These are phyloP conservation scores for Chondrus crispus DNA, from an alignment of 23 red algal species.

Conservation along the genomic window DNA sequence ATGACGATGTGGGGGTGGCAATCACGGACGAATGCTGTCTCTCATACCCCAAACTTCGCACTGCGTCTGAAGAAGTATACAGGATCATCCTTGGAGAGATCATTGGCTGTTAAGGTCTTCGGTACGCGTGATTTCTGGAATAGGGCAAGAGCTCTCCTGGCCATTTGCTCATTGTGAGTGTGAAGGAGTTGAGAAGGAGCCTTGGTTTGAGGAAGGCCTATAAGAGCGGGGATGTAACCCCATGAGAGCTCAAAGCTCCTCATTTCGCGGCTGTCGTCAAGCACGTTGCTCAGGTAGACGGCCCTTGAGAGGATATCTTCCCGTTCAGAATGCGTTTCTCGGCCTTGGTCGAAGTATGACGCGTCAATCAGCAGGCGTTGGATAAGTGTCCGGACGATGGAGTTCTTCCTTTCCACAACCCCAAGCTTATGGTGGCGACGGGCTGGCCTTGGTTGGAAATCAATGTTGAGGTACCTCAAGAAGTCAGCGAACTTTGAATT, in stretches of 20 bases:
- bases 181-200: background rate
- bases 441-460: background rate
- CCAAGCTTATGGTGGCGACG: constrained; percentile 24
- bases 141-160: background rate
- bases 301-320: constrained; percentile 11
- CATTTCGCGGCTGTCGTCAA: background rate
- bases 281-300: constrained; percentile 10
- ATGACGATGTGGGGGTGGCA: background rate
- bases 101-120: background rate
- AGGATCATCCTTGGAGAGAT: background rate
- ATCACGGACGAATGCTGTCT: background rate
- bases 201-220: background rate
- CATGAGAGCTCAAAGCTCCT: constrained; percentile 31
- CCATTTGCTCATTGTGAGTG: constrained; percentile 7
- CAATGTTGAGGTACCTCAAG: background rate
- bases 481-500: background rate
- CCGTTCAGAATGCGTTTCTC: background rate
- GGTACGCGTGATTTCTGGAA: background rate
- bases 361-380: background rate
- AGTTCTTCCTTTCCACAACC: constrained; percentile 3
- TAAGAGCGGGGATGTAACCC: constrained; percentile 1
- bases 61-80: background rate
- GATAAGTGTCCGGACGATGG: background rate
- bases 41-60: background rate
- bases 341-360: background rate